Evolutionary conservation across 805 yeast species (phyloP), one percentile per base, ranked within the genome.

Genomic region (Candida silvatica): DNA sequence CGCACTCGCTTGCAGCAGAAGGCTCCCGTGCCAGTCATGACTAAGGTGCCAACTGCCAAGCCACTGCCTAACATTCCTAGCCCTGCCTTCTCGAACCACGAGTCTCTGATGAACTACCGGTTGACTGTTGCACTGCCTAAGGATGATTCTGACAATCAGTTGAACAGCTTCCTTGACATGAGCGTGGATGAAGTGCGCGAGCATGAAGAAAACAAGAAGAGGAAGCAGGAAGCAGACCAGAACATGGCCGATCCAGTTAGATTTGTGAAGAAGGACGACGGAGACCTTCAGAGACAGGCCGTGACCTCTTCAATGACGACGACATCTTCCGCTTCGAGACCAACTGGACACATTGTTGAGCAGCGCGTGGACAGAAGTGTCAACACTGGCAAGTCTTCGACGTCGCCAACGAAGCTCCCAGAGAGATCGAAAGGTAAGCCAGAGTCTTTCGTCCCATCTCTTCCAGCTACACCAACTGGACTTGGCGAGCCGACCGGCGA

Each of bases 41-140:
- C n/a, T n/a, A n/a, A n/a, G n/a, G n/a, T n/a, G n/a, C 29, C 17
- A 8, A 9, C 29, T 29, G 11, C 27, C 9, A 17, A 20, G n/a
- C 30, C 27, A 22, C 32, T 28, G 6, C 32, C 23, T 17, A 6
- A 14, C 6, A 12, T 22, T 20, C 33, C 27, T n/a, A 27, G 29
- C 8, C 17, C 29, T n/a, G 29, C 17, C 15, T n/a, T n/a, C 17
- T 16, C 17, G 17, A 27, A 48, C n/a, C 43, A 51, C 9, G 54
- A 51, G 18, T 39, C 49, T 19, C 33, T 51, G 28, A 40, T 46
- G 46, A 51, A 51, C 27, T 51, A 51, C 36, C 39, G 56, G 31
- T 27, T 51, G 28, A 47, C 55, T 2, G 25, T 51, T 30, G 39
- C 42, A 26, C 22, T 49, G 31, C 48, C 50, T 1, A 40, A 37